Evolutionary conservation across 805 yeast genomes (phyloP), one percentile per base, ranked within the genome.

Genomic region (Barnettozyma californica): DNA sequence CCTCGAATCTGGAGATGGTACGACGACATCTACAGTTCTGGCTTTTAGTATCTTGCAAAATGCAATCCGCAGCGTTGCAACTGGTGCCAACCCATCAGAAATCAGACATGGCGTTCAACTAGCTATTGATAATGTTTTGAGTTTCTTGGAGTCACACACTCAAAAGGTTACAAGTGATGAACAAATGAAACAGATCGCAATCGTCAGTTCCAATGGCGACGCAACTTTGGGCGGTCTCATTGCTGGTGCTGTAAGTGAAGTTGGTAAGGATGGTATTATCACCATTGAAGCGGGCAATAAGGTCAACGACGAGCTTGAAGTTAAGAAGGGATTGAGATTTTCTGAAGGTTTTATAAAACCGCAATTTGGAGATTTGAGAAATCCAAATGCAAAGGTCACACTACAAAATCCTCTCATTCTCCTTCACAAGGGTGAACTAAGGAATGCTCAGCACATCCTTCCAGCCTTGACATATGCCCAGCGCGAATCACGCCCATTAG

Each of bases 21-120:
- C 99, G 56, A 92, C 99, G 35, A 85, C 96, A 41, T 97, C 98
- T 60, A 94, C 98, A 43, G 95, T 92, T 47, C 77, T 92, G 60
- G 98, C 97, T 59, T 87, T 96, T 70, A 85, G 96, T 50, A 92
- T 92, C 60, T 88, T 92, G 75, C 84, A 96, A 52, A 97, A 94
- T 72, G 81, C 95, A 27, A 95, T 92, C 53, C 90, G 89, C 78
- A 89, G 89, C 64, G 99, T 94, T 41, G 97, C 98, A 53, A 97
- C 98, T 49, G 99, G 99, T 53, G 91, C 97, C 73, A 94, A 92
- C 76, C 98, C 99, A 61, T 91, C 90, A 94, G 98, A 92, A 64
- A 78, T 92, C 66, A 87, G 98, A 80, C 83, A 94, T 67, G 99
- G 99, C 62, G 82, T 96, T 43, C 97, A 91, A 75, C 85, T 96